These are phyloP conservation scores for Stevia rebaudiana DNA, from an alignment of 140 eudicot genomes.

Conservation along the genomic window DNA sequence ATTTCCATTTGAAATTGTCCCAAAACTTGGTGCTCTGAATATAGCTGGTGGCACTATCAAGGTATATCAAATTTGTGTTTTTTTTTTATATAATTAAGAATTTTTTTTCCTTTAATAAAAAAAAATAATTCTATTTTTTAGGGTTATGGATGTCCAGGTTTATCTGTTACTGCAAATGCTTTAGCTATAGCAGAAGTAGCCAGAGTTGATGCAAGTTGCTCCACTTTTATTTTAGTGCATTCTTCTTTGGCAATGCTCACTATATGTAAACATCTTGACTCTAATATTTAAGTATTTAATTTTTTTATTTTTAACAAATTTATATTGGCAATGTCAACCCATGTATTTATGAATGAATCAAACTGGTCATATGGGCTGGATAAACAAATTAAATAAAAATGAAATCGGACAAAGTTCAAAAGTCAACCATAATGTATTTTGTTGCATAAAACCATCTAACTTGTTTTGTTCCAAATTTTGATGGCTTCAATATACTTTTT, in stretches of 20 bases:
- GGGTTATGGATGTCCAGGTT: conserved; percentile 96
- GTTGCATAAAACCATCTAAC: not conserved
- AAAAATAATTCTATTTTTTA: conserved; percentile 33
- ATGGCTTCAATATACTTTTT: not conserved
- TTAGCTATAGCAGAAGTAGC: conserved; percentile 81
- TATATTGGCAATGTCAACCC: not conserved
- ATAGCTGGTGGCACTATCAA: conserved; percentile 92
- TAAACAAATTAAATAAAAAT: not conserved
- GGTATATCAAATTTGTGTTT: conserved; percentile 35
- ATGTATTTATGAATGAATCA: not conserved
- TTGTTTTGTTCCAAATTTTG: not conserved
- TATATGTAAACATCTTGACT: conserved; percentile 48
- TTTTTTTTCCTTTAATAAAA: conserved; percentile 12
- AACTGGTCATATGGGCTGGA: not conserved
- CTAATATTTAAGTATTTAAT: not conserved
- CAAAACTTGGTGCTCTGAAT: conserved; percentile 75
- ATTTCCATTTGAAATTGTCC: conserved; percentile 85
- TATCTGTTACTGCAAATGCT: conserved; percentile 80
- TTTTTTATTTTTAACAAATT: not conserved
- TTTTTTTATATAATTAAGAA: not conserved
- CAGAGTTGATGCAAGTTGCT: conserved; percentile 97
- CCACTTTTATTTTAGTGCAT: conserved; percentile 90
- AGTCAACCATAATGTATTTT: not conserved
- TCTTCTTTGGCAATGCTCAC: conserved; percentile 98
- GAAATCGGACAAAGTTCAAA: not conserved